Conservation (phyloP, 208 protist genomes). For the Phytomonas sp. region DNA sequence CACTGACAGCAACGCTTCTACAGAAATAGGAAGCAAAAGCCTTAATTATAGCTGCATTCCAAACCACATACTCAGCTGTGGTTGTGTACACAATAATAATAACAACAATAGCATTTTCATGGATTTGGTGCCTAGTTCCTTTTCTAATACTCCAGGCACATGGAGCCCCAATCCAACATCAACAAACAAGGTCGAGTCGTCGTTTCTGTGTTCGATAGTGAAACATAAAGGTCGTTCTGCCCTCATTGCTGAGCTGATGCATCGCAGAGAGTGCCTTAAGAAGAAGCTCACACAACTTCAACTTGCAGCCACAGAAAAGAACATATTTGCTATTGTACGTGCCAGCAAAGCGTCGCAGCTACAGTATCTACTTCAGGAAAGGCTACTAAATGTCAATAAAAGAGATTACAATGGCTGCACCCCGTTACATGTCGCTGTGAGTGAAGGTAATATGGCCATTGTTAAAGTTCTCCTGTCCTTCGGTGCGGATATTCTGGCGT, state of each 20-base stretch:
- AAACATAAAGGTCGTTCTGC: constrained; percentile 40
- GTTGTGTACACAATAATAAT: background rate
- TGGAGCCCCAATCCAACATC: background rate
- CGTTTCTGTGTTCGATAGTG: constrained; percentile 11
- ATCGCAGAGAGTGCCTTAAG: constrained; percentile 43
- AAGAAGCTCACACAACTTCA: constrained; percentile 42
- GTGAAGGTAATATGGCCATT: constrained; percentile 70
- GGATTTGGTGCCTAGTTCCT: background rate
- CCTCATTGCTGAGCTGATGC: constrained; percentile 60
- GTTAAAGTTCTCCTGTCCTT: constrained; percentile 76
- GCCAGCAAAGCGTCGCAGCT: constrained; percentile 69
- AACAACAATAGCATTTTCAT: background rate
- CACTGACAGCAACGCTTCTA: background rate
- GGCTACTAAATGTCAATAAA: constrained; percentile 59
- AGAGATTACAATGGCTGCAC: constrained; percentile 86
- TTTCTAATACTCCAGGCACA: background rate
- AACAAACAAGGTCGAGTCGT: background rate
- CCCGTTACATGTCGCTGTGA: constrained; percentile 73
- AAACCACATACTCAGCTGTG: background rate
- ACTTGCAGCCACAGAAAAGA: constrained; percentile 44
- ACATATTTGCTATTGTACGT: constrained; percentile 78
- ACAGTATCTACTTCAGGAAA: constrained; percentile 62
- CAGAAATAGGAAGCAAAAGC: background rate
- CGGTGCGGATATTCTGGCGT: constrained; percentile 59
- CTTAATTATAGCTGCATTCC: background rate